These are phyloP conservation scores for Leptographium flavum DNA, from an alignment of 2,329 filamentous ascomycete species.

Conservation along the genomic window DNA sequence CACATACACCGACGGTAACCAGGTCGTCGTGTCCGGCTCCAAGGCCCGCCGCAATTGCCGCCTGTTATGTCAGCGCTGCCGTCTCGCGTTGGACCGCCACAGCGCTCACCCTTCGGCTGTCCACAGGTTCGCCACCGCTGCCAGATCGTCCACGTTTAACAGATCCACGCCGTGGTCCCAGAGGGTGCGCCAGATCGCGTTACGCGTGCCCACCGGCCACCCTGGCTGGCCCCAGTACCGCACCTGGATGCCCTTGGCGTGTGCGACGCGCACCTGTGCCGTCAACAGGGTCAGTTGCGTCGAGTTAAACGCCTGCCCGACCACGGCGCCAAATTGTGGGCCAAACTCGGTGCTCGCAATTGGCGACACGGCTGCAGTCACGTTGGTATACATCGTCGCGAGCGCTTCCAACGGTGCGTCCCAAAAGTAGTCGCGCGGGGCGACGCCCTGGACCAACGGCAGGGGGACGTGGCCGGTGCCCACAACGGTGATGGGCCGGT, in stretches of 20 bases:
- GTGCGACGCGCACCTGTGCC: conserved; percentile 36
- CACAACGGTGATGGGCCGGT: conserved; percentile 49
- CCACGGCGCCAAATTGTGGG: conserved; percentile 21
- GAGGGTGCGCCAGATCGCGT: conserved; percentile 42
- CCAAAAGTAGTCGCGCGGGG: conserved; percentile 33
- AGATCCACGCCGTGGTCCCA: conserved; percentile 42
- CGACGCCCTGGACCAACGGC: conserved; percentile 38
- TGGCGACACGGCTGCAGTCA: conserved; percentile 14
- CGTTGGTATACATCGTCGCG: conserved; percentile 10
- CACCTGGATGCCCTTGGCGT: conserved; percentile 39
- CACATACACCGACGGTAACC: too few species aligned
- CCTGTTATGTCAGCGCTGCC: too few species aligned
- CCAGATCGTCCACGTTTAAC: conserved; percentile 49
- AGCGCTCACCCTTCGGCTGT: conserved; percentile 4
- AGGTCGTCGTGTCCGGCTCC: too few species aligned
- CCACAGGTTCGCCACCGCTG: conserved; percentile 27
- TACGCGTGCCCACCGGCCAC: conserved; percentile 43
- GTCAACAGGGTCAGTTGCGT: conserved; percentile 35
- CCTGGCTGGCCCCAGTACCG: conserved; percentile 50
- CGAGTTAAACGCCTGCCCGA: conserved; percentile 22
- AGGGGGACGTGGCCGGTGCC: conserved; percentile 50
- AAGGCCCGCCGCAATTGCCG: too few species aligned
- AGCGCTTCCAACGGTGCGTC: conserved; percentile 13
- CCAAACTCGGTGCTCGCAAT: conserved; percentile 22
- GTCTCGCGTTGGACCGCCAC: not conserved